Percentiles rank a stretch among this genome's conserved stretches.
Conservation (phyloP, 2,329 filamentous ascomycete genomes). For the Rhynchosporium secalis region DNA sequence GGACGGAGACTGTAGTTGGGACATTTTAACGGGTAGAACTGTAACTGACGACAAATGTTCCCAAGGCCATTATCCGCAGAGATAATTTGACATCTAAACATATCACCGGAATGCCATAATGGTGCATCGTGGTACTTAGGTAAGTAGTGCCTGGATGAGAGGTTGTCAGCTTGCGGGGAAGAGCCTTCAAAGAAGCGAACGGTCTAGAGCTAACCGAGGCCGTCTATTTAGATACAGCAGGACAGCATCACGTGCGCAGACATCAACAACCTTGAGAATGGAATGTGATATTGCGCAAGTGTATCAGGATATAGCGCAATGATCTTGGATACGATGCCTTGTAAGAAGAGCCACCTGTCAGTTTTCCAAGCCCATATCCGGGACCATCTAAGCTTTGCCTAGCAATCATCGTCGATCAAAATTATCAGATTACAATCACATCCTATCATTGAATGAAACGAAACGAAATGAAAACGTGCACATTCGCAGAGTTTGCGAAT, state of each 20-base stretch:
- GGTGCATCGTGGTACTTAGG: background rate
- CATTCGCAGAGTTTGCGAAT: background rate
- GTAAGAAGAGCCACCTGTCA: too few species aligned
- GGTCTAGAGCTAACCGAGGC: background rate
- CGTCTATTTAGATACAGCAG: background rate
- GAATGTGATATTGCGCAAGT: background rate
- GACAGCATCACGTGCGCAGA: background rate
- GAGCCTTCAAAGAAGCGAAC: background rate
- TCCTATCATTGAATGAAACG: background rate
- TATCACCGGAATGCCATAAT: background rate
- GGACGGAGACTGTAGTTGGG: background rate
- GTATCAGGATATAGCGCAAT: background rate
- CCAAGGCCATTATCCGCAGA: background rate
- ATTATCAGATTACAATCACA: background rate
- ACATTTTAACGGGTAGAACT: background rate
- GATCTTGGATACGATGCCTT: too few species aligned
- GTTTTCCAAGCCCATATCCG: too few species aligned
- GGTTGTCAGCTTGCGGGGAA: constrained; percentile 5
- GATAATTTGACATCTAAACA: background rate
- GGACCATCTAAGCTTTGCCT: too few species aligned
- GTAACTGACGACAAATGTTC: background rate
- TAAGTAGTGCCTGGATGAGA: background rate
- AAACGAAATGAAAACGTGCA: background rate
- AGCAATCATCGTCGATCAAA: too few species aligned
- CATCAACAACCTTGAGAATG: background rate